A percentile compares a stretch with the other conserved stretches of the same genome.
phyloP scores from a whole-genome alignment of 176 grass and related monocot genomes.

The Ensete ventricosum region DNA sequence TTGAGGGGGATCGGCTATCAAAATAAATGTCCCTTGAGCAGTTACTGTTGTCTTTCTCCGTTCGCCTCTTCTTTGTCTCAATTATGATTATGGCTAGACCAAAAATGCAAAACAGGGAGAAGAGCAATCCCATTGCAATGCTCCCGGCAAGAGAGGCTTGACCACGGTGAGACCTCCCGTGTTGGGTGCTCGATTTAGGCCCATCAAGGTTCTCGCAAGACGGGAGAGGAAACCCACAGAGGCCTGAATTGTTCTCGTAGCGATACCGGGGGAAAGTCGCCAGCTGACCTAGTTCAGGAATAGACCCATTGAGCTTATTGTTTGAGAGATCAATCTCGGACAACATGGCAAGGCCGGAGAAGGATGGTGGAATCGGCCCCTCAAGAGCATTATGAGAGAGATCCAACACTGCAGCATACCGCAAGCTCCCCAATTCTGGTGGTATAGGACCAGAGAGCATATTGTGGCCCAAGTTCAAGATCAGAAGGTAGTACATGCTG shows the following conservation, averaged over 20 bases:
- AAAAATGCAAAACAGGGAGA: constrained; percentile 20
- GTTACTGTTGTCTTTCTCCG: constrained; percentile 1
- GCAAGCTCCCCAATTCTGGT: constrained; percentile 16
- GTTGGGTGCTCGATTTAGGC: not conserved
- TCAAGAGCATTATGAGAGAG: constrained; percentile 30
- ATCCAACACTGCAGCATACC: constrained; percentile 14
- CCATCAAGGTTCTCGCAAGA: constrained; percentile 14
- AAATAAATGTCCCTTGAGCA: constrained; percentile 8
- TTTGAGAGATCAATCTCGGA: constrained; percentile 31
- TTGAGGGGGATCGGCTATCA: constrained; percentile 19
- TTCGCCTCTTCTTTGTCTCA: constrained; percentile 16
- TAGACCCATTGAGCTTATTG: constrained; percentile 26
- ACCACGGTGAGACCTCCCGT: constrained; percentile 4
- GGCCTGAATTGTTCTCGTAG: constrained; percentile 20
- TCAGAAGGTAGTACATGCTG: constrained; percentile 20
- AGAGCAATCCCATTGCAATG: constrained; percentile 18
- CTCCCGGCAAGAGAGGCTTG: constrained; percentile 22
- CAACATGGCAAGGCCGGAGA: constrained; percentile 24
- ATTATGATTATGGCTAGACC: constrained; percentile 11
- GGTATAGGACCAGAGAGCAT: constrained; percentile 22
- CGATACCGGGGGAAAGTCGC: constrained; percentile 8
- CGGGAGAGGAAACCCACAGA: constrained; percentile 13
- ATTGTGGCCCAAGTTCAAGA: constrained; percentile 32
- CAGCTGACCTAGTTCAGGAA: constrained; percentile 21
- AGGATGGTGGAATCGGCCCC: constrained; percentile 31